Evolutionary conservation across 306 rosid genomes (phyloP).

Genomic region (Vigna unguiculata): DNA sequence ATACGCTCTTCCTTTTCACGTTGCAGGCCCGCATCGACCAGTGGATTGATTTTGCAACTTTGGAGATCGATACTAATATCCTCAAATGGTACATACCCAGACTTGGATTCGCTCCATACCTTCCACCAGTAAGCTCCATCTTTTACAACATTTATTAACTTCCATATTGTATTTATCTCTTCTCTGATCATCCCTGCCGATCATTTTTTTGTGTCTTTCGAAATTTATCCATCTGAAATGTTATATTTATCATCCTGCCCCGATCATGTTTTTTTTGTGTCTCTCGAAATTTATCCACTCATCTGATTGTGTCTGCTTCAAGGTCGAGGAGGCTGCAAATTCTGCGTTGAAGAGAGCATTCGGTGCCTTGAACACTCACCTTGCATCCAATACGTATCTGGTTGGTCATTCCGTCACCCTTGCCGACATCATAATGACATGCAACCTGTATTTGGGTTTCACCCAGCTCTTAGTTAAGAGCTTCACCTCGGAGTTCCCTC

Average conservation of each 20-base stretch:
- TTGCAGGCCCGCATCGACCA: slow-evolving; percentile 82
- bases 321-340: slow-evolving; percentile 77
- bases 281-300: not conserved
- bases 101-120: slow-evolving; percentile 50
- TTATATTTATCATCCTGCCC: too few species aligned
- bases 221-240: not conserved
- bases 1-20: not conserved
- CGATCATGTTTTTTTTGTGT: too few species aligned
- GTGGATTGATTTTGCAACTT: slow-evolving; percentile 88
- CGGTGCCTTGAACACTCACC: slow-evolving; percentile 71
- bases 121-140: slow-evolving; percentile 69
- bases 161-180: not conserved
- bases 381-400: slow-evolving; percentile 75
- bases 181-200: not conserved
- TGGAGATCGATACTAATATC: slow-evolving; percentile 71
- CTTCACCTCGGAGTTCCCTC: slow-evolving; percentile 83
- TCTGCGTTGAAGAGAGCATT: slow-evolving; percentile 63
- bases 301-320: slow-evolving; percentile 29
- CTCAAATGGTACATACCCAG: slow-evolving; percentile 51
- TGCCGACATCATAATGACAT: slow-evolving; percentile 69
- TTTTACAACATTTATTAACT: not conserved
- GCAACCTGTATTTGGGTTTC: slow-evolving; percentile 64
- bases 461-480: slow-evolving; percentile 58
- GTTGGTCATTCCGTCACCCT: slow-evolving; percentile 84
- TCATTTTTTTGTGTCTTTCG: not conserved